phyloP scores from a whole-genome alignment of 2,329 filamentous ascomycete species.

The Cladosporium sp. region DNA sequence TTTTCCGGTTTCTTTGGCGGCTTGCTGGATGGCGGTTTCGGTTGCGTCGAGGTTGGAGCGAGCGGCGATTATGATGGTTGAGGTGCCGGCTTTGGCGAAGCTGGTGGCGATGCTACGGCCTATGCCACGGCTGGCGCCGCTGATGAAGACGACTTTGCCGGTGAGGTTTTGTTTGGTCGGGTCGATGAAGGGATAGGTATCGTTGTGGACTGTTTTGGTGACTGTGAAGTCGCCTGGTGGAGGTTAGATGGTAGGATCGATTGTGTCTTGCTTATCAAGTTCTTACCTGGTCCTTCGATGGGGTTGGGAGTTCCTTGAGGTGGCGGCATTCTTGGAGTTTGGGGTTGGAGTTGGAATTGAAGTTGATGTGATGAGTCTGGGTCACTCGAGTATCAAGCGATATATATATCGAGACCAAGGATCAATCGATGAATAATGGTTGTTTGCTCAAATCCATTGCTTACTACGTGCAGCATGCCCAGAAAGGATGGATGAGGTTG shows the following conservation, averaged over 20 bases:
- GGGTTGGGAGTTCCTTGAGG: conserved; percentile 19
- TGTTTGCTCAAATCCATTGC: too few species aligned
- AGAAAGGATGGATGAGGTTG: neutral
- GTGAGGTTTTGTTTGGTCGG: conserved; percentile 34
- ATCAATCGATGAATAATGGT: neutral
- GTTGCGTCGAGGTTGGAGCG: conserved; percentile 43
- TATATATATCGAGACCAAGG: too few species aligned
- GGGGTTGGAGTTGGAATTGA: neutral
- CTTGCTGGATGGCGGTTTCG: conserved; percentile 30
- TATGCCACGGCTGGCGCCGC: conserved; percentile 36
- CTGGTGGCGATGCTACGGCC: conserved; percentile 51
- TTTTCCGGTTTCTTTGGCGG: conserved; percentile 33
- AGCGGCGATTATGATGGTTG: conserved; percentile 50
- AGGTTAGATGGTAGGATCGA: neutral
- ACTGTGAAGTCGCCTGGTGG: conserved; percentile 11
- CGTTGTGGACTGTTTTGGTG: conserved; percentile 13
- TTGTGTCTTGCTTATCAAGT: neutral
- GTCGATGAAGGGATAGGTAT: conserved; percentile 29
- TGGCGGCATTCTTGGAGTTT: conserved; percentile 15
- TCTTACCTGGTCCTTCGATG: conserved; percentile 18
- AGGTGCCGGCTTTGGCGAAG: conserved; percentile 51
- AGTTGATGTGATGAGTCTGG: neutral
- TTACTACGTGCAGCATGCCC: neutral
- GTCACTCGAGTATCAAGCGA: too few species aligned
- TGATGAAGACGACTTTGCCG: conserved; percentile 48